These are phyloP conservation scores for Luvunga scandens DNA, from an alignment of 345 rosid species.

Conservation along the genomic window DNA sequence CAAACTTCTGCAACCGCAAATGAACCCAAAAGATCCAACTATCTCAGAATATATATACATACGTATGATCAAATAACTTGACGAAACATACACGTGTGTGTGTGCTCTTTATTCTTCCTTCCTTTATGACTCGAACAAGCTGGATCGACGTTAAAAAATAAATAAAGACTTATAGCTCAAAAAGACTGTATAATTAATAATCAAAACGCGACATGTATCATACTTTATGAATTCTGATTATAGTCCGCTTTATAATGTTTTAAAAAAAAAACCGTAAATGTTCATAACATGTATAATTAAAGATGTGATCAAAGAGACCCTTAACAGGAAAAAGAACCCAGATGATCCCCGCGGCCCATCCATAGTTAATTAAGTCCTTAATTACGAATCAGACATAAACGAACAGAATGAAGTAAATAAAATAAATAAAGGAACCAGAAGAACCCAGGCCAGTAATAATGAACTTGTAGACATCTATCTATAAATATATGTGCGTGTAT, in stretches of 20 bases:
- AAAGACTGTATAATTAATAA: background rate
- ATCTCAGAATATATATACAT: background rate
- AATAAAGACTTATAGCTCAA: background rate
- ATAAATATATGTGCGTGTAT: background rate
- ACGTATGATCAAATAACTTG: background rate
- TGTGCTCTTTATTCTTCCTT: too few species aligned
- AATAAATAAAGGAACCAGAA: background rate
- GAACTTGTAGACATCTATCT: too few species aligned
- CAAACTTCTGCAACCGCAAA: constrained; percentile 62
- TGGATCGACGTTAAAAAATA: background rate
- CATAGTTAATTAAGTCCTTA: too few species aligned
- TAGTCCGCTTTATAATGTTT: too few species aligned
- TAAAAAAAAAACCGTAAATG: too few species aligned
- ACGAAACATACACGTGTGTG: background rate
- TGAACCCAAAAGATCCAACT: constrained; percentile 6
- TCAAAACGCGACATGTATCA: background rate
- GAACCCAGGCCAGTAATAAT: background rate
- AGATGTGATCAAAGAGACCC: background rate
- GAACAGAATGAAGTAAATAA: background rate
- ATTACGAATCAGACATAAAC: background rate
- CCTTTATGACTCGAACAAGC: background rate
- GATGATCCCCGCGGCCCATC: background rate
- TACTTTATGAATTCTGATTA: background rate
- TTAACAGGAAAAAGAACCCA: constrained; percentile 2
- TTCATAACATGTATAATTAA: too few species aligned